A percentile compares a stretch with the other conserved stretches of the same genome.
Conservation (phyloP, 2,329 filamentous ascomycete genomes). For the Hypoxylon sp. region DNA sequence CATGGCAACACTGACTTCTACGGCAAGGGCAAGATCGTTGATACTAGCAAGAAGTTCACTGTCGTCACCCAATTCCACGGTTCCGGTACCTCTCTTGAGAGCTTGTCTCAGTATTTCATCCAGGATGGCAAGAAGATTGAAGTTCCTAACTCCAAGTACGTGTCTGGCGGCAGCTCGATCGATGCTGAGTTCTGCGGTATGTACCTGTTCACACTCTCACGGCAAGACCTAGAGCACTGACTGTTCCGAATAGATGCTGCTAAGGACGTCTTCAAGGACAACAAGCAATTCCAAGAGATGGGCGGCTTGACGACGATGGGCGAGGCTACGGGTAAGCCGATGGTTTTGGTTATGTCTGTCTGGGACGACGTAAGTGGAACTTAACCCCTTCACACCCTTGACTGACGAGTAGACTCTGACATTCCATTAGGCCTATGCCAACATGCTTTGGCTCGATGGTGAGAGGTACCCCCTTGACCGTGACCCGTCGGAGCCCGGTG, state of each 20-base stretch:
- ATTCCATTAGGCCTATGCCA: conserved; percentile 57
- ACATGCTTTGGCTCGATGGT: conserved; percentile 77
- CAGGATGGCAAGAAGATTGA: conserved; percentile 68
- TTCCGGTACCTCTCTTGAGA: conserved; percentile 63
- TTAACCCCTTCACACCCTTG: neutral
- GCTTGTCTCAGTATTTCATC: conserved; percentile 71
- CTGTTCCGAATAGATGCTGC: conserved; percentile 54
- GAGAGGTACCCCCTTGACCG: conserved; percentile 64
- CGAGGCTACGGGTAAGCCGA: conserved; percentile 65
- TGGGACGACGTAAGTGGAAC: conserved; percentile 65
- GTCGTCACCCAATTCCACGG: conserved; percentile 72
- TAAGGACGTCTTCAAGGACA: conserved; percentile 67
- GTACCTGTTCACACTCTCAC: conserved; percentile 1
- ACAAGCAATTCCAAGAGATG: conserved; percentile 62
- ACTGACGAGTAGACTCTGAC: conserved; percentile 3
- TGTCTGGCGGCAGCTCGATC: conserved; percentile 57
- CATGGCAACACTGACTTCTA: conserved; percentile 72
- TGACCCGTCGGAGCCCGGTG: conserved; percentile 58
- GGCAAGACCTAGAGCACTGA: neutral
- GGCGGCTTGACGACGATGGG: conserved; percentile 69
- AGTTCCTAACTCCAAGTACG: conserved; percentile 56
- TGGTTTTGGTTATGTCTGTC: conserved; percentile 73
- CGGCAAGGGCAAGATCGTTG: conserved; percentile 67
- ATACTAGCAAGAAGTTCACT: conserved; percentile 69
- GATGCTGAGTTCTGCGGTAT: conserved; percentile 66